Percentiles rank a stretch among this genome's conserved stretches.
Conservation (phyloP, 306 rosid species). For the Phaseolus lunatus region DNA sequence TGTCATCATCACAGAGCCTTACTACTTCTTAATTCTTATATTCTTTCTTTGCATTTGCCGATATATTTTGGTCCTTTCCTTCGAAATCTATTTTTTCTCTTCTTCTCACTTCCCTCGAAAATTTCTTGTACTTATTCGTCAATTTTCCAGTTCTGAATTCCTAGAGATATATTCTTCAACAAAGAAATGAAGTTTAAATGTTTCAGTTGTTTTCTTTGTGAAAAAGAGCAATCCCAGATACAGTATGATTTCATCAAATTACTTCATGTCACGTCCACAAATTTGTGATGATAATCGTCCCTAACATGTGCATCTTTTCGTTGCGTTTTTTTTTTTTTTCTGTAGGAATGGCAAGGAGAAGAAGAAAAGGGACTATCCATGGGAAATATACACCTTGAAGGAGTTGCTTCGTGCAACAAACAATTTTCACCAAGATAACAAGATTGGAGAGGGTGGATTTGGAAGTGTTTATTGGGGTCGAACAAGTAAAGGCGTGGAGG, state of each 20-base stretch:
- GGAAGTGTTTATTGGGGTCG: slow-evolving; percentile 91
- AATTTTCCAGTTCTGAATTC: slow-evolving; percentile 26
- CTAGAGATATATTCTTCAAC: slow-evolving; percentile 23
- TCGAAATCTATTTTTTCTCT: slow-evolving; percentile 30
- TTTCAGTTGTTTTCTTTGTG: slow-evolving; percentile 54
- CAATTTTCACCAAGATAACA: slow-evolving; percentile 78
- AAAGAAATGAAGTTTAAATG: slow-evolving; percentile 60
- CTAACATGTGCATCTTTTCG: background rate
- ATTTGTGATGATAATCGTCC: background rate
- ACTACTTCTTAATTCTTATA: slow-evolving; percentile 30
- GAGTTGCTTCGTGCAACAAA: slow-evolving; percentile 90
- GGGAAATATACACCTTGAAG: slow-evolving; percentile 84
- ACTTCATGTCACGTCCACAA: background rate
- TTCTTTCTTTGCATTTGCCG: slow-evolving; percentile 60
- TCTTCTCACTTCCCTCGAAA: slow-evolving; percentile 21
- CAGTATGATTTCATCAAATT: slow-evolving; percentile 51
- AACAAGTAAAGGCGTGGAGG: slow-evolving; percentile 83
- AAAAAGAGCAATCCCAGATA: slow-evolving; percentile 48
- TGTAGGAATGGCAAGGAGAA: slow-evolving; percentile 47
- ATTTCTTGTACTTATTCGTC: background rate
- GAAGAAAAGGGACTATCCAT: slow-evolving; percentile 71
- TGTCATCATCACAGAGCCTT: slow-evolving; percentile 63
- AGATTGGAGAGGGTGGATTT: slow-evolving; percentile 94
- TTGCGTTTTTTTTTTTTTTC: background rate
- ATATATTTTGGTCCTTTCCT: slow-evolving; percentile 47